A percentile compares a stretch with the other conserved stretches of the same genome.
Conservation (phyloP, 1,139 yeast genomes). For the Taphrina pruni region DNA sequence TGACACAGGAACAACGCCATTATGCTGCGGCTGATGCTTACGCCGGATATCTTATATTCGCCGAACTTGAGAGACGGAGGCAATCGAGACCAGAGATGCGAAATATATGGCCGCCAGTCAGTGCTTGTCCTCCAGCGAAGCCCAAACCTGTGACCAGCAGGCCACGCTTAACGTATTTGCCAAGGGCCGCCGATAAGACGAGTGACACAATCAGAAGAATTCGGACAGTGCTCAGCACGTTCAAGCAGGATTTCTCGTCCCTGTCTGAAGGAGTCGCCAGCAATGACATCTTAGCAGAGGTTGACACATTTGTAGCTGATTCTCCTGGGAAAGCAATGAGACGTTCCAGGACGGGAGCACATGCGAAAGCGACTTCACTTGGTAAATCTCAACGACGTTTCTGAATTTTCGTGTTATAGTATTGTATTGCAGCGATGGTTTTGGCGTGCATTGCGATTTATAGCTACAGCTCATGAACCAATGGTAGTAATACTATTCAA, state of each 20-base stretch:
- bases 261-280: not conserved
- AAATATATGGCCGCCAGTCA: slow-evolving; percentile 34
- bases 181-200: not conserved
- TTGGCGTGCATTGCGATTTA: slow-evolving; percentile 1
- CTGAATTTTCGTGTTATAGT: not conserved
- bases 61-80: slow-evolving; percentile 26
- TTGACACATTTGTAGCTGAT: not conserved
- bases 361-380: not conserved
- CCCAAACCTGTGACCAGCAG: not conserved
- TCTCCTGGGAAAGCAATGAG: not conserved
- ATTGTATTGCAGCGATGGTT: slow-evolving; percentile 3
- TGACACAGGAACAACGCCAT: slow-evolving; percentile 27
- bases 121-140: slow-evolving; percentile 24
- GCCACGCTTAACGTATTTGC: not conserved
- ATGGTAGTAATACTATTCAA: no score
- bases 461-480: not conserved
- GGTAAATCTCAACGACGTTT: not conserved
- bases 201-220: not conserved
- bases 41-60: slow-evolving; percentile 33
- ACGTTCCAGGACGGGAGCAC: not conserved
- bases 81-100: slow-evolving; percentile 11
- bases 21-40: slow-evolving; percentile 39
- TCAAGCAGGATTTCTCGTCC: slow-evolving; percentile 9
- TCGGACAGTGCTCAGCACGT: slow-evolving; percentile 5
- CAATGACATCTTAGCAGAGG: not conserved